These are phyloP conservation scores for Ceratocystis colombiana DNA, from an alignment of 2,329 filamentous ascomycete genomes.

Conservation along the genomic window DNA sequence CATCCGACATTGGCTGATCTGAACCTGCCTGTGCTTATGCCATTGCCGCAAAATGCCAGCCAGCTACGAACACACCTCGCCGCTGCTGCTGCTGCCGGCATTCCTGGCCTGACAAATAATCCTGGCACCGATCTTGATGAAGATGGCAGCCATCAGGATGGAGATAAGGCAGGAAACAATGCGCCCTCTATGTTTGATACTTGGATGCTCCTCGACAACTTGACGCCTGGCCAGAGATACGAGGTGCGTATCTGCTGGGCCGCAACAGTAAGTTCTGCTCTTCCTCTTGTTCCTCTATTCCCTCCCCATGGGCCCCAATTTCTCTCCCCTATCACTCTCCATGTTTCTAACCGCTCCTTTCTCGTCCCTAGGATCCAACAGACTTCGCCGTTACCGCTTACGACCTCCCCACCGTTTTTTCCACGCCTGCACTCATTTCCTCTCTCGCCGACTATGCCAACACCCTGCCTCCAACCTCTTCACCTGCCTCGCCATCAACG, in stretches of 20 bases:
- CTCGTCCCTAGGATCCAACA: conserved; percentile 65
- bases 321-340: not conserved
- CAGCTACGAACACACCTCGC: conserved; percentile 55
- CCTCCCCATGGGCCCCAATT: not conserved
- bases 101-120: no score
- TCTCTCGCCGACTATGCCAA: conserved; percentile 54
- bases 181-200: conserved; percentile 50
- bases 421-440: conserved; percentile 51
- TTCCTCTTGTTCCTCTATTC: not conserved
- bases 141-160: no score
- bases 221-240: conserved; percentile 67
- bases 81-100: conserved; percentile 31
- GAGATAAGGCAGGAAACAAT: conserved; percentile 25
- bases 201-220: conserved; percentile 67
- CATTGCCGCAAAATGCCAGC: conserved; percentile 37
- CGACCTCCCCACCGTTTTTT: conserved; percentile 50
- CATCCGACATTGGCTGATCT: conserved; percentile 41
- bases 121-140: no score
- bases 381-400: conserved; percentile 60
- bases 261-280: conserved; percentile 59
- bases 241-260: conserved; percentile 91
- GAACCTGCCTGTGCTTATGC: conserved; percentile 55
- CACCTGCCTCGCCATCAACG: not conserved
- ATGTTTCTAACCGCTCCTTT: not conserved
- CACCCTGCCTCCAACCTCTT: conserved; percentile 5